A percentile compares a stretch with the other conserved stretches of the same genome.
These are phyloP conservation scores for Ustilago sp. DNA, from an alignment of 1,284 basidiomycete genomes.

Conservation along the genomic window DNA sequence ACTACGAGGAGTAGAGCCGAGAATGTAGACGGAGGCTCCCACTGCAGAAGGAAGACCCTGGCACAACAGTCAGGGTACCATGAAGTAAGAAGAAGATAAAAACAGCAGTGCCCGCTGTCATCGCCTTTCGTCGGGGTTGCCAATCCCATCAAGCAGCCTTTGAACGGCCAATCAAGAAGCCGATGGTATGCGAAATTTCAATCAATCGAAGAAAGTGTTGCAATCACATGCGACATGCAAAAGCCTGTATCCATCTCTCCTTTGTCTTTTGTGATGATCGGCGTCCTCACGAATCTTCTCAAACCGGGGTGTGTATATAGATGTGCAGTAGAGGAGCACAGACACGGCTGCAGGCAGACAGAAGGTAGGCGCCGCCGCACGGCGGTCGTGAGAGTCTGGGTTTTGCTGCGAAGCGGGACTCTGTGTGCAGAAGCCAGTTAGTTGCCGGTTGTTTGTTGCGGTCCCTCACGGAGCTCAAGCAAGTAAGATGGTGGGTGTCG, in stretches of 20 bases:
- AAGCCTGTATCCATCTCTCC: background rate
- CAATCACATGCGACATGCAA: background rate
- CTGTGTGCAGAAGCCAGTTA: background rate
- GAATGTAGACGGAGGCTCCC: background rate
- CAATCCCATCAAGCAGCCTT: background rate
- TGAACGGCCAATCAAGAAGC: background rate
- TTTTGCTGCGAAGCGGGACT: background rate
- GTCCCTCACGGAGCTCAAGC: background rate
- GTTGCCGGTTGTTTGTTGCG: conserved; percentile 8
- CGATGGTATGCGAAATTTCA: background rate
- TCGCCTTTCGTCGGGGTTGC: background rate
- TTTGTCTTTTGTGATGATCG: background rate
- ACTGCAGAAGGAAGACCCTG: background rate
- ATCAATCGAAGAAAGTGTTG: background rate
- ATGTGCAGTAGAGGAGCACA: background rate
- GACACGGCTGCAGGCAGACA: background rate
- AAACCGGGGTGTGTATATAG: background rate
- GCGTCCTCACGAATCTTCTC: background rate
- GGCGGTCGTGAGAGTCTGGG: conserved; percentile 1
- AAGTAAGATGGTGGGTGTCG: background rate
- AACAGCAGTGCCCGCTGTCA: background rate
- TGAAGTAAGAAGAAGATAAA: background rate
- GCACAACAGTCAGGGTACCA: background rate
- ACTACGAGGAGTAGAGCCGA: background rate
- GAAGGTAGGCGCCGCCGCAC: background rate